Conservation (phyloP, 2,329 filamentous ascomycete genomes). For the Didymella segeticola region DNA sequence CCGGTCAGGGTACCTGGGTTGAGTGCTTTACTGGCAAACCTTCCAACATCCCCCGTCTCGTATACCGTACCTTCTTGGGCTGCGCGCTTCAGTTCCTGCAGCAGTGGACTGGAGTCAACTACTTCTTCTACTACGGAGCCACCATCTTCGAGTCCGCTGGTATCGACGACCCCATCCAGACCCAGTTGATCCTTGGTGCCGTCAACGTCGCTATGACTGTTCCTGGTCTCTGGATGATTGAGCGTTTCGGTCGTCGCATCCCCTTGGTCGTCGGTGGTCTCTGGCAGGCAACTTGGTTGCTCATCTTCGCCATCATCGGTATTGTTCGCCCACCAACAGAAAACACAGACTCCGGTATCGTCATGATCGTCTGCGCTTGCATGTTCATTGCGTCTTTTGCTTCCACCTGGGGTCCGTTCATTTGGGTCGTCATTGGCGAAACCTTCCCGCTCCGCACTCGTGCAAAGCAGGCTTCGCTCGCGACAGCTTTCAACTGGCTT, state of each 20-base stretch:
- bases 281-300: slow-evolving; percentile 71
- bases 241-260: slow-evolving; percentile 71
- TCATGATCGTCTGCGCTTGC: slow-evolving; percentile 75
- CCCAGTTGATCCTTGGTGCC: slow-evolving; percentile 52
- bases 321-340: slow-evolving; percentile 51
- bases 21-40: slow-evolving; percentile 44
- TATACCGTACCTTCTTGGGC: slow-evolving; percentile 42
- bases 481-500: slow-evolving; percentile 45
- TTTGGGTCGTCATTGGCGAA: slow-evolving; percentile 55
- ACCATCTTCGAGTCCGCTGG: slow-evolving; percentile 72
- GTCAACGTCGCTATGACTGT: slow-evolving; percentile 74
- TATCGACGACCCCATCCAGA: slow-evolving; percentile 66
- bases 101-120: slow-evolving; percentile 52
- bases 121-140: slow-evolving; percentile 64
- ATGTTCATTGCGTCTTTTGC: slow-evolving; percentile 79
- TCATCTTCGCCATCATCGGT: slow-evolving; percentile 60
- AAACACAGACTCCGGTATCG: slow-evolving; percentile 61
- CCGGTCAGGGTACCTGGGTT: slow-evolving; percentile 38
- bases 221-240: slow-evolving; percentile 71
- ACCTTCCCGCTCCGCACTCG: slow-evolving; percentile 43
- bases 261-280: slow-evolving; percentile 70
- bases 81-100: slow-evolving; percentile 41
- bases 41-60: slow-evolving; percentile 50
- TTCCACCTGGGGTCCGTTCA: slow-evolving; percentile 67
- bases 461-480: slow-evolving; percentile 45